Percentiles rank a stretch among this genome's conserved stretches.
Conservation (phyloP, 2,329 filamentous ascomycete species). For the Xylariaceae sp. region DNA sequence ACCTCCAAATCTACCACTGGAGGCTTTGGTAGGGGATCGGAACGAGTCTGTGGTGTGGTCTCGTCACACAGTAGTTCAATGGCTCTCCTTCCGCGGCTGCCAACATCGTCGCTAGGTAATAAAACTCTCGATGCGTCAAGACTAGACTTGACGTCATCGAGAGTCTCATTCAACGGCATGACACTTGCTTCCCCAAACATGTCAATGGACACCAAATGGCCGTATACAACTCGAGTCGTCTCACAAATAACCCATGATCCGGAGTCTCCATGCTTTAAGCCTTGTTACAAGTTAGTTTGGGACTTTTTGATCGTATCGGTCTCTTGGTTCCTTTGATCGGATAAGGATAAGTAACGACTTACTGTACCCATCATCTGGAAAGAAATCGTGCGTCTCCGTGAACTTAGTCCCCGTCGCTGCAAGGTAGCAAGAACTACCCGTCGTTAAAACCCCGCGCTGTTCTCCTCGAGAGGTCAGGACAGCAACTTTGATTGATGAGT, state of each 20-base stretch:
- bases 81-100: too few species aligned
- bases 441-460: constrained; percentile 6
- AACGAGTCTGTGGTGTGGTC: too few species aligned
- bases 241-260: constrained; percentile 10
- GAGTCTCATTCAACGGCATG: constrained; percentile 8
- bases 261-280: constrained; percentile 7
- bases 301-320: background rate
- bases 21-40: too few species aligned
- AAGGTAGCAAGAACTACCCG: constrained; percentile 4
- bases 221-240: constrained; percentile 8
- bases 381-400: constrained; percentile 9
- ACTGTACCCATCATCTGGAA: constrained; percentile 6
- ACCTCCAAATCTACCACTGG: too few species aligned
- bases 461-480: constrained; percentile 6
- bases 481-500: background rate
- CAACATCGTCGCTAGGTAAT: too few species aligned
- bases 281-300: constrained; percentile 2
- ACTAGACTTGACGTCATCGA: constrained; percentile 9
- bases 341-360: background rate
- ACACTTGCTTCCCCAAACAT: constrained; percentile 11
- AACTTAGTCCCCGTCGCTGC: constrained; percentile 5
- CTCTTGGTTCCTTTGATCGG: background rate
- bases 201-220: constrained; percentile 12
- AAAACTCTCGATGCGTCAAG: too few species aligned
- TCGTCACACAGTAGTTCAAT: too few species aligned